Evolutionary conservation across 495 filamentous ascomycete species (phyloP).

Genomic region (Tuber magnatum): DNA sequence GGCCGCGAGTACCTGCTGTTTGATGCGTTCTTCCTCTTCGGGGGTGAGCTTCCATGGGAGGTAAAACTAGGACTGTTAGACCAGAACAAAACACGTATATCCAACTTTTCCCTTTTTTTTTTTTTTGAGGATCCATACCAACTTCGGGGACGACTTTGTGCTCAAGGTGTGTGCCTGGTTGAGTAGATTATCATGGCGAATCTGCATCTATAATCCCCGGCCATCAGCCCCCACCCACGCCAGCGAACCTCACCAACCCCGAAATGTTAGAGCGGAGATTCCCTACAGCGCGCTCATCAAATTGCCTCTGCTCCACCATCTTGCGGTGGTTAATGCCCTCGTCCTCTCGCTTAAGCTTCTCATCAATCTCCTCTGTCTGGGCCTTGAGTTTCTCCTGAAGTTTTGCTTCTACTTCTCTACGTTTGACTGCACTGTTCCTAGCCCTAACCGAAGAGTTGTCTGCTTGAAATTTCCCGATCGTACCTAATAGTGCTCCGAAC

Average conservation of each 20-base stretch:
- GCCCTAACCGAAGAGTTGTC: conserved; percentile 52
- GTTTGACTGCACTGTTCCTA: conserved; percentile 58
- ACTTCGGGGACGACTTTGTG: conserved; percentile 64
- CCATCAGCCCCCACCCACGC: conserved; percentile 33
- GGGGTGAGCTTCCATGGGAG: conserved; percentile 71
- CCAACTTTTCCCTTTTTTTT: conserved; percentile 4
- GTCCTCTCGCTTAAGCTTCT: conserved; percentile 57
- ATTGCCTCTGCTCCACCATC: conserved; percentile 63
- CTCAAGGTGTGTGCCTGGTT: conserved; percentile 66
- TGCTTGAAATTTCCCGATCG: conserved; percentile 65
- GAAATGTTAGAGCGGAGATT: conserved; percentile 10
- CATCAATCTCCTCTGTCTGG: conserved; percentile 64
- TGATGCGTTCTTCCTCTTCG: conserved; percentile 56
- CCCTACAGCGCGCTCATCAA: conserved; percentile 72
- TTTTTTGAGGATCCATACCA: conserved; percentile 54
- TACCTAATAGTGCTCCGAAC: conserved; percentile 81
- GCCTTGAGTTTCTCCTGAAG: conserved; percentile 74
- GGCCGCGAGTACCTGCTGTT: conserved; percentile 53
- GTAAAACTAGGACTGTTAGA: conserved; percentile 61
- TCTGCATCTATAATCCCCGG: conserved; percentile 58
- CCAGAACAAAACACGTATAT: conserved; percentile 8
- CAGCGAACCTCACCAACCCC: not conserved
- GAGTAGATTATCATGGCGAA: conserved; percentile 64
- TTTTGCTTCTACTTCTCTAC: conserved; percentile 82
- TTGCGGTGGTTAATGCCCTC: conserved; percentile 56